Evolutionary conservation across 2,329 filamentous ascomycete species (phyloP).

Genomic region (Pseudogymnoascus sp.): DNA sequence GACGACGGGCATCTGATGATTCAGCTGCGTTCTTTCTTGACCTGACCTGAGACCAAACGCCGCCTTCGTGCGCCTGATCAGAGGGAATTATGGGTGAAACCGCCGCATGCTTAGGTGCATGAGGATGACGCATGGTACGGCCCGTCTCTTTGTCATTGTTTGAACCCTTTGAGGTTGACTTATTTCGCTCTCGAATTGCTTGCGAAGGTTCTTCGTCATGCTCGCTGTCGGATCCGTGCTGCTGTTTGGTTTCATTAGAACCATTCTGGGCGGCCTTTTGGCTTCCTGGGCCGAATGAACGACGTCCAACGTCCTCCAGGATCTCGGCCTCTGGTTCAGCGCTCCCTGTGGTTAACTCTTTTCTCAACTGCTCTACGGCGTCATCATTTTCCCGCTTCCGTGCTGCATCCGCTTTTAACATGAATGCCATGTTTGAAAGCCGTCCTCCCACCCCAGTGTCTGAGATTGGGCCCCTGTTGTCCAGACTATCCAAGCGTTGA

Average conservation of each 20-base stretch:
- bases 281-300: constrained; percentile 53
- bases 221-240: constrained; percentile 41
- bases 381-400: constrained; percentile 75
- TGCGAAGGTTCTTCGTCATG: constrained; percentile 20
- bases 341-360: constrained; percentile 58
- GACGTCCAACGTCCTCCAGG: constrained; percentile 57
- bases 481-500: constrained; percentile 42
- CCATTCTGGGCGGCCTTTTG: constrained; percentile 17
- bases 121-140: background rate
- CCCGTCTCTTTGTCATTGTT: background rate
- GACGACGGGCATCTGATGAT: constrained; percentile 24
- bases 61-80: constrained; percentile 19
- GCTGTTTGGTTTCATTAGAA: constrained; percentile 54
- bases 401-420: constrained; percentile 78
- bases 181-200: background rate
- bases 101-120: background rate
- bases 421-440: constrained; percentile 83
- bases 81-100: constrained; percentile 10
- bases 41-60: constrained; percentile 27
- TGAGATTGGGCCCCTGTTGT: constrained; percentile 19
- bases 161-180: background rate
- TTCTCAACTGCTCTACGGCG: constrained; percentile 58
- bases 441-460: constrained; percentile 46
- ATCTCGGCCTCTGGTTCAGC: constrained; percentile 48
- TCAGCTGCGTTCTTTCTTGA: constrained; percentile 18